Evolutionary conservation across 257 asterid species (phyloP).

Genomic region (Ajuga chamaepitys): DNA sequence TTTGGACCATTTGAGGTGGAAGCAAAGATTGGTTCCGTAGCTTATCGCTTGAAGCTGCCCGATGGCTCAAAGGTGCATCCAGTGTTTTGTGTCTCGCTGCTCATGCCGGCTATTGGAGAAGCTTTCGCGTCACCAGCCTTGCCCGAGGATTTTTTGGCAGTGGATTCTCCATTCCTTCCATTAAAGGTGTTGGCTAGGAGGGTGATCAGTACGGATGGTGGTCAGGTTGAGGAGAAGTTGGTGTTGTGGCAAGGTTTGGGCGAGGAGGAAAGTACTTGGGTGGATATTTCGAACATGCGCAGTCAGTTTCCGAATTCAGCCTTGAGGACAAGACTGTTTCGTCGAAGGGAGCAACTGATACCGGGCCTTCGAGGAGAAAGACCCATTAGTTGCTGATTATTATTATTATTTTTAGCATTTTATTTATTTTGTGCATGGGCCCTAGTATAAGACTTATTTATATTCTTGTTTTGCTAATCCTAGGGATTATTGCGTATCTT

Average conservation of each 20-base stretch:
- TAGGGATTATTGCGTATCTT: no score
- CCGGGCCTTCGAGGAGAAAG: no score
- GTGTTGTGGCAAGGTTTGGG: not conserved
- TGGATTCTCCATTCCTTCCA: not conserved
- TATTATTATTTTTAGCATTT: no score
- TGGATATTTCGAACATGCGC: not conserved
- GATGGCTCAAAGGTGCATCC: not conserved
- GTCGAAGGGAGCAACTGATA: not conserved
- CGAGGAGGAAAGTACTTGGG: not conserved
- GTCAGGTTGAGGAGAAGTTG: not conserved
- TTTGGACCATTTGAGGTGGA: not conserved
- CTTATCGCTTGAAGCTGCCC: not conserved
- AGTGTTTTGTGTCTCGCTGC: not conserved
- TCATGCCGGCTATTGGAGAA: not conserved
- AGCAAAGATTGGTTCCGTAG: not conserved
- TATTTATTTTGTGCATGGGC: no score
- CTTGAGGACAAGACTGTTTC: not conserved
- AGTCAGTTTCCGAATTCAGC: not conserved
- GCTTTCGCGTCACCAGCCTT: not conserved
- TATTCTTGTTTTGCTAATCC: no score
- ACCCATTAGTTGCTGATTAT: no score
- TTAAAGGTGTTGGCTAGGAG: not conserved
- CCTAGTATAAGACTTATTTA: no score
- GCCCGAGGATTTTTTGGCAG: not conserved
- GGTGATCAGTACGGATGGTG: not conserved